phyloP scores from a whole-genome alignment of 176 grass and related monocot genomes.

The Avena sativa region DNA sequence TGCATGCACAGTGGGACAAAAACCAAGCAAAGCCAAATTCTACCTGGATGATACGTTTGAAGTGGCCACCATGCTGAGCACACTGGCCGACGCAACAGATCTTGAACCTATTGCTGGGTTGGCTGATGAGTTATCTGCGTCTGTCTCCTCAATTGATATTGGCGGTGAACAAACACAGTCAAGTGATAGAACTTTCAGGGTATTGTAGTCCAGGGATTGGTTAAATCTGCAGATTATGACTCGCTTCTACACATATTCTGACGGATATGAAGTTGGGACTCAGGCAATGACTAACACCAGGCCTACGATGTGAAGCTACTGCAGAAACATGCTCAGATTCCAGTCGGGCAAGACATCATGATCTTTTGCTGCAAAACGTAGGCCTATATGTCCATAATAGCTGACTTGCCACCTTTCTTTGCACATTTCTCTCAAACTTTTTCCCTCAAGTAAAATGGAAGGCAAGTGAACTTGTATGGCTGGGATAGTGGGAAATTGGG shows the following conservation, averaged over 20 bases:
- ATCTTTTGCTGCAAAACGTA: conserved; percentile 40
- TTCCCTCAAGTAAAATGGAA: conserved; percentile 37
- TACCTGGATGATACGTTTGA: conserved; percentile 96
- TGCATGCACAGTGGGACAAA: conserved; percentile 94
- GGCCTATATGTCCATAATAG: conserved; percentile 63
- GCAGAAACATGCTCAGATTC: conserved; percentile 12
- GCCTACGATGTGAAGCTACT: conserved; percentile 40
- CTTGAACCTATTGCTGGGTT: conserved; percentile 11
- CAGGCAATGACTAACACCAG: conserved; percentile 44
- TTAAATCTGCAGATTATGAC: conserved; percentile 35
- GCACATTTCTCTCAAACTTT: conserved; percentile 37
- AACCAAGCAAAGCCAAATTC: conserved; percentile 98
- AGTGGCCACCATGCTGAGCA: conserved; percentile 80
- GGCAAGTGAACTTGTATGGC: conserved; percentile 36
- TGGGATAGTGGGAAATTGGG: neutral
- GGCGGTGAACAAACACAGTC: conserved; percentile 40
- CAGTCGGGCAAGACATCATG: conserved; percentile 4
- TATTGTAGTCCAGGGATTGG: conserved; percentile 40
- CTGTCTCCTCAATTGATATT: conserved; percentile 43
- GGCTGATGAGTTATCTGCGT: conserved; percentile 35
- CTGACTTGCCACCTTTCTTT: conserved; percentile 46
- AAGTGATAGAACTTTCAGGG: conserved; percentile 43
- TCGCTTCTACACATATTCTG: conserved; percentile 45
- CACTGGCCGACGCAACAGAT: conserved; percentile 71
- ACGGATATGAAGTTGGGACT: conserved; percentile 42